Conservation (phyloP, 2,329 filamentous ascomycete genomes). For the Dactylonectria macrodidyma region DNA sequence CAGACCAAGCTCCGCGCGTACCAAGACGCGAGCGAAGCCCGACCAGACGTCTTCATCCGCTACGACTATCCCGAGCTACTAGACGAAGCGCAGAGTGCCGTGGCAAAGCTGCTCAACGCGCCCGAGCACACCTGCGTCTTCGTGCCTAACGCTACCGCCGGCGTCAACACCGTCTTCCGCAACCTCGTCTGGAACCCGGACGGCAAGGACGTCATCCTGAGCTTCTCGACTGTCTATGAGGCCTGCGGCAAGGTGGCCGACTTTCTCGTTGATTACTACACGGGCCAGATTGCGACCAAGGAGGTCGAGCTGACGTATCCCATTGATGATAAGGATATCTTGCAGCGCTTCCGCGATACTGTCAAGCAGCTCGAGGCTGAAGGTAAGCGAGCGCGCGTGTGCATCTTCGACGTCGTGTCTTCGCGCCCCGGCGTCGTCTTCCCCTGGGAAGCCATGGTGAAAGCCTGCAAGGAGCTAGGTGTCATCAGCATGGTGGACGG, state of each 20-base stretch:
- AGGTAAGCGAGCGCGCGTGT: conserved; percentile 76
- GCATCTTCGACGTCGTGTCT: conserved; percentile 83
- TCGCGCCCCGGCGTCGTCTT: conserved; percentile 84
- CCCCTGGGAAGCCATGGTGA: conserved; percentile 80
- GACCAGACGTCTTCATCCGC: conserved; percentile 83
- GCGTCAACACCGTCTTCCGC: conserved; percentile 84
- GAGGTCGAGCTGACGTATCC: conserved; percentile 79
- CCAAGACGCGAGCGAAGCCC: conserved; percentile 76
- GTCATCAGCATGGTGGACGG: conserved; percentile 85
- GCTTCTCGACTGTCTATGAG: conserved; percentile 85
- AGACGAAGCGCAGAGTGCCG: conserved; percentile 76
- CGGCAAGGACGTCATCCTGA: conserved; percentile 83
- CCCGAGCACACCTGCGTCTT: conserved; percentile 79
- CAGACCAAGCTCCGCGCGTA: conserved; percentile 72
- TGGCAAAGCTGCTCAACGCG: conserved; percentile 77
- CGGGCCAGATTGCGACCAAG: conserved; percentile 58
- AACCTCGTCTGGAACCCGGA: conserved; percentile 78
- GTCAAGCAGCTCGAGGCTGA: conserved; percentile 66
- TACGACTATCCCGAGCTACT: conserved; percentile 75
- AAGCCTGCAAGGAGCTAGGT: conserved; percentile 75
- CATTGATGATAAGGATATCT: conserved; percentile 76
- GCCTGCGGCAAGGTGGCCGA: conserved; percentile 82
- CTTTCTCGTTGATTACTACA: conserved; percentile 78
- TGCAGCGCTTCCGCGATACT: conserved; percentile 71
- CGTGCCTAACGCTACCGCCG: conserved; percentile 85